Evolutionary conservation across 2,329 filamentous ascomycete genomes (phyloP), one percentile per base, ranked within the genome.

Genomic region (Acarospora socialis): DNA sequence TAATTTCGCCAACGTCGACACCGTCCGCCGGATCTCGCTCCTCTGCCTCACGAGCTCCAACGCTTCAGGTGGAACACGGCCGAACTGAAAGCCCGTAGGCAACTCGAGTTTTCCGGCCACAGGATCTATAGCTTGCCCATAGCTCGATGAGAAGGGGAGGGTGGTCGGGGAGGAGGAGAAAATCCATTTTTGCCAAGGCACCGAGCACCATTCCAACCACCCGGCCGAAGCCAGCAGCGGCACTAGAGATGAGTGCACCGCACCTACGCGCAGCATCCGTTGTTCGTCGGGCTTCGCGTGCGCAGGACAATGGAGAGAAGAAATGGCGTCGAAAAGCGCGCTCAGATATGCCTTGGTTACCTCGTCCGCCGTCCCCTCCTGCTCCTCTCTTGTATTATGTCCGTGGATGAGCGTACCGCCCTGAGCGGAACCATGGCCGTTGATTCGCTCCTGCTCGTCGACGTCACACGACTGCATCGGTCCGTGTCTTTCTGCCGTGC

Each of bases 291-390:
- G 16, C 14, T 13, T 24, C 16, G 10, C 19, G 16, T 5, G 16
- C 9, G 13, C 17, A 7, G 21, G 8, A 14, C 3, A 15, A 7
- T 13, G 18, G 25, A 3, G 27, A 4, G 21, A 14, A 5, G 37
- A 28, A 10, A 37, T 26, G 5, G 12, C 28, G 1, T 28, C 8
- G 10, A 40, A 22, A 7, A 40, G 21, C 5, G 35, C 32, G 7
- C 35, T 14, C 3, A 37, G 15, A 13, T 37, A 28, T 3, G 14
- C 8, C 7, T 21, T 8, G 4, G 36, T 24, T 21, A 21, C 16
- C 7, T 14, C 12, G 3, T 13, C 15, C 5, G 7, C 14, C 3
- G 22, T 4, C n/a, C n/a, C n/a, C n/a, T n/a, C n/a, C n/a, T n/a
- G n/a, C n/a, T n/a, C n/a, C n/a, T n/a, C n/a, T n/a, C n/a, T n/a